phyloP scores from a whole-genome alignment of 257 asterid genomes.

The Nicotiana attenuata region DNA sequence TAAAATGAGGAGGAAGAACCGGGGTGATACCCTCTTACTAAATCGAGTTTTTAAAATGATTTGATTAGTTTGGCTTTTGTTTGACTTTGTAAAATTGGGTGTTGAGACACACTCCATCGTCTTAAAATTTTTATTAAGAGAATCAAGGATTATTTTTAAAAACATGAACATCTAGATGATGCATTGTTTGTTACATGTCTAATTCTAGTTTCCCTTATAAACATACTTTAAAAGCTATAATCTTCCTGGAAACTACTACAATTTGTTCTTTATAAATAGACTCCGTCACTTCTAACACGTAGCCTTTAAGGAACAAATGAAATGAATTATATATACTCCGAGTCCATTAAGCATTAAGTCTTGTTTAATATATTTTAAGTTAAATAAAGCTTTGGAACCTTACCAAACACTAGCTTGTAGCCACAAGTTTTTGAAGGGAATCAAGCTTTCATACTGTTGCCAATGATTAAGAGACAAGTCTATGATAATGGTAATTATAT shows the following conservation, averaged over 20 bases:
- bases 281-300: constrained; percentile 6
- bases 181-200: constrained; percentile 22
- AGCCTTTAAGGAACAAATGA: neutral
- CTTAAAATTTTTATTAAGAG: neutral
- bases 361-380: neutral
- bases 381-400: neutral
- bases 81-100: neutral
- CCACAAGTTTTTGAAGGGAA: neutral
- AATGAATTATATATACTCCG: neutral
- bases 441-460: neutral
- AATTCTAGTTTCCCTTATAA: constrained; percentile 2
- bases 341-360: neutral
- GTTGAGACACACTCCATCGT: neutral
- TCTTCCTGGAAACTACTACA: neutral
- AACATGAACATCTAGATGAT: constrained; percentile 3
- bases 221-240: neutral
- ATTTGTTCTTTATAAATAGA: neutral
- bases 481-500: neutral
- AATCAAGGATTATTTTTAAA: neutral
- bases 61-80: neutral
- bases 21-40: too few species aligned
- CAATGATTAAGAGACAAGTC: neutral
- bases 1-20: too few species aligned
- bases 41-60: too few species aligned
- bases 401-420: constrained; percentile 1